Conservation (phyloP, 768 basidiomycete species). For the Lactarius deliciosus region DNA sequence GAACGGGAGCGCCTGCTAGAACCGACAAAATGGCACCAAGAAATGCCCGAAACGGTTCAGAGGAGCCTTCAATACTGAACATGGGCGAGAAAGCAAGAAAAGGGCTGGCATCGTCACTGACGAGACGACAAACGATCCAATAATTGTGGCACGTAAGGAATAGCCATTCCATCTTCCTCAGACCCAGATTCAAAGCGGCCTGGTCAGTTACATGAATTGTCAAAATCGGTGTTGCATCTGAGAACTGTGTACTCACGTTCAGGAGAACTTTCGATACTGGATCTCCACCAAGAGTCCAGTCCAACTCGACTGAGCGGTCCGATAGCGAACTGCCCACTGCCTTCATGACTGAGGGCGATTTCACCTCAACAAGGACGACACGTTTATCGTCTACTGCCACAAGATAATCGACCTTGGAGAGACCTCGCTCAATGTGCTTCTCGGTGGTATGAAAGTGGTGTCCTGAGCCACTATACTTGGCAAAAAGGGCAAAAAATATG, state of each 20-base stretch:
- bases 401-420: background rate
- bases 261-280: background rate
- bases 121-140: slow-evolving; percentile 4
- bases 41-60: slow-evolving; percentile 3
- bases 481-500: background rate
- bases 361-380: background rate
- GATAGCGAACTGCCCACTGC: background rate
- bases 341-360: slow-evolving; percentile 4
- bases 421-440: background rate
- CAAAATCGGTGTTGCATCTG: background rate
- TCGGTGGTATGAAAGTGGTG: background rate
- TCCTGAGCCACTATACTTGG: background rate
- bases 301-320: background rate
- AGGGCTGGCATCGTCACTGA: background rate
- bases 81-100: background rate
- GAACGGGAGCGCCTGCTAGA: background rate
- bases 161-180: slow-evolving; percentile 2
- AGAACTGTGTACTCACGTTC: background rate
- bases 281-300: background rate
- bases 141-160: slow-evolving; percentile 1
- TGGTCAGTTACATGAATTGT: background rate
- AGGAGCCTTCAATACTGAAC: background rate
- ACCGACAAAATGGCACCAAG: background rate
- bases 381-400: background rate
- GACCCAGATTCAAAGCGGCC: background rate